Percentiles rank a stretch among this genome's conserved stretches.
Conservation (phyloP, 768 basidiomycete species). For the Pleurotus pulmonarius region DNA sequence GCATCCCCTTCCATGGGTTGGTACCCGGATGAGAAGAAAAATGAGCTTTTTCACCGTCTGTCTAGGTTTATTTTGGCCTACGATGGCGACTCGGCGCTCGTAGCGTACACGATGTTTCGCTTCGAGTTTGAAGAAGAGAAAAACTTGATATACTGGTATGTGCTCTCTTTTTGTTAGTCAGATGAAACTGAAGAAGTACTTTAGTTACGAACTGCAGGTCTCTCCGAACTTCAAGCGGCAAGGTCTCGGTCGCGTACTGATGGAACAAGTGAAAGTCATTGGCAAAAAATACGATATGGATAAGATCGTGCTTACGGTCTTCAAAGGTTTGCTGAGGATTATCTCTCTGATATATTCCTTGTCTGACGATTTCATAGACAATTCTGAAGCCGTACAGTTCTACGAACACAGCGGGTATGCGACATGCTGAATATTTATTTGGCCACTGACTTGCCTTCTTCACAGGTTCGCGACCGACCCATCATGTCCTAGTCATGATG, state of each 20-base stretch:
- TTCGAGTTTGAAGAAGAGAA: conserved; percentile 67
- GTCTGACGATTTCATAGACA: conserved; percentile 30
- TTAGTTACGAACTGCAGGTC: conserved; percentile 80
- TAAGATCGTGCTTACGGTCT: conserved; percentile 72
- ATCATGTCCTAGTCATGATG: conserved; percentile 42
- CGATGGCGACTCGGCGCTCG: conserved; percentile 11
- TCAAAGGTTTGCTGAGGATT: conserved; percentile 52
- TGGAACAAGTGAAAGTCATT: conserved; percentile 46
- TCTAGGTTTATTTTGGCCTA: conserved; percentile 59
- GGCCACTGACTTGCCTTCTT: background rate
- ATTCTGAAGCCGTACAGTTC: conserved; percentile 41
- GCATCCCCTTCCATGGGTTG: conserved; percentile 59
- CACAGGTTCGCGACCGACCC: conserved; percentile 53
- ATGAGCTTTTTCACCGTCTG: conserved; percentile 55
- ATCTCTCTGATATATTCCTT: background rate
- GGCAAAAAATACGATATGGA: conserved; percentile 54
- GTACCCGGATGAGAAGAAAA: conserved; percentile 50
- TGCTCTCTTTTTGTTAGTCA: background rate
- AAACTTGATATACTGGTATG: conserved; percentile 69
- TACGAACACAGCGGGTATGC: conserved; percentile 55
- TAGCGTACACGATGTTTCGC: conserved; percentile 59
- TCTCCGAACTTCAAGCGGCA: conserved; percentile 33
- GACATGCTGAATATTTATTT: background rate
- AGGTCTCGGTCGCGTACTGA: conserved; percentile 58
- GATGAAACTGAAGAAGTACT: background rate